Base-by-base conservation (phyloP, 73 alveolate species). In the Breviolum minutum region DNA sequence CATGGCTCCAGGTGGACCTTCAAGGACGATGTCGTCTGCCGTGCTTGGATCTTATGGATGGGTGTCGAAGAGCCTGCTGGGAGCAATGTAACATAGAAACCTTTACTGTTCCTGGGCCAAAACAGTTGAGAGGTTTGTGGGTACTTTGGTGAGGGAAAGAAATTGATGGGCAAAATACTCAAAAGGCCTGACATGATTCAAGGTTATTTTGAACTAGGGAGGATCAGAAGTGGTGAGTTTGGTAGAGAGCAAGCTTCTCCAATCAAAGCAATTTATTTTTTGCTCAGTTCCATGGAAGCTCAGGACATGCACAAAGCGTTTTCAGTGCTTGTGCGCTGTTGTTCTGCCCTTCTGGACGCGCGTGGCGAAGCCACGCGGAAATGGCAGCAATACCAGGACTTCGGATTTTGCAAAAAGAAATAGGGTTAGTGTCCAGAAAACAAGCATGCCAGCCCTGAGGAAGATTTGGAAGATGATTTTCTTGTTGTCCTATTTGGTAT, bases 41-140 rank as follows among this genome's bases (percentile, higher is more conserved):
- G 63, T 84, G 93, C 76, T 84, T 60, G 73, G 93, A 84, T 61
- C 54, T 84, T n/a, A 54, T 84, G 93, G 93, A 84, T 61, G 93
- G 93, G 62, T 17, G 93, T 61, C 93, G 93, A 60, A 17, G 93
- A 26, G 93, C 76, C 76, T 32, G 93, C 93, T 84, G 93, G 93
- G 93, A 84, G 76, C 93, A 84, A 84, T 84, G 93, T 84, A 54
- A 54, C 93, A 84, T 84, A 54, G 93, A 84, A 60, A 84, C 93
- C 76, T 84, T 84, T 84, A 84, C 93, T 20, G 93, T 12, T 22
- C 93, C 93, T 84, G 54, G 91, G 91, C 30, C 30, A 10, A 40
- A 40, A 40, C 54, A 40, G 54, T 40, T 40, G 54, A 40, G 54
- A 40, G 54, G 0, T 40, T 40, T 40, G 54, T 40, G 54, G 54